A percentile compares a stretch with the other conserved stretches of the same genome.
Evolutionary conservation across 345 rosid genomes (phyloP).

Genomic region (Stellera chamaejasme): DNA sequence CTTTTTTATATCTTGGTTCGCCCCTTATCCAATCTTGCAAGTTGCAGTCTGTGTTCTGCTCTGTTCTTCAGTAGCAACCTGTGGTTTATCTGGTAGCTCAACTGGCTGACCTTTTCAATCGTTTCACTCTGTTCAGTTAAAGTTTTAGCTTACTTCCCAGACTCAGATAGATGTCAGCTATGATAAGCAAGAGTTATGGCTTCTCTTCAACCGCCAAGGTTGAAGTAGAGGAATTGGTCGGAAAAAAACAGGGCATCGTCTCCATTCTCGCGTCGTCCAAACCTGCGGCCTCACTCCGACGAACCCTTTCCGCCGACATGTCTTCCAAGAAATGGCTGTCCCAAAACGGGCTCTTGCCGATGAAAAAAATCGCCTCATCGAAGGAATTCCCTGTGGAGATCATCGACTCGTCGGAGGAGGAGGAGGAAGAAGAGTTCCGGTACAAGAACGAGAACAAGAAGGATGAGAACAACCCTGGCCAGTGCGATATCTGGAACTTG

Average conservation of each 20-base stretch:
- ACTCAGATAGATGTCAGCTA: slow-evolving; percentile 31
- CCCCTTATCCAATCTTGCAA: background rate
- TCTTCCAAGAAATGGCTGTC: slow-evolving; percentile 66
- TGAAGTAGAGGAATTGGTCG: slow-evolving; percentile 21
- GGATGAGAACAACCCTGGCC: slow-evolving; percentile 21
- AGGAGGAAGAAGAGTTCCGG: slow-evolving; percentile 17
- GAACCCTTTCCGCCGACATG: slow-evolving; percentile 86
- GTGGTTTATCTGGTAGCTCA: too few relatives aligned
- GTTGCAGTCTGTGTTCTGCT: slow-evolving; percentile 3
- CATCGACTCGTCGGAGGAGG: slow-evolving; percentile 16
- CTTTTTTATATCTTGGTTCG: background rate
- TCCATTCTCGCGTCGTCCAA: slow-evolving; percentile 44
- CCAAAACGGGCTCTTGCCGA: slow-evolving; percentile 36
- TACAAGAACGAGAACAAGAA: slow-evolving; percentile 16
- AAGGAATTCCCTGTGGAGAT: slow-evolving; percentile 26
- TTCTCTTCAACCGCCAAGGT: slow-evolving; percentile 37
- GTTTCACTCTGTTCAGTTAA: slow-evolving; percentile 19
- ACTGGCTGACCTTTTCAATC: background rate
- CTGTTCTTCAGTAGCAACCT: background rate
- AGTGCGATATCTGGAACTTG: slow-evolving; percentile 54
- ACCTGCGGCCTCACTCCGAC: slow-evolving; percentile 45
- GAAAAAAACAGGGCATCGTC: slow-evolving; percentile 56
- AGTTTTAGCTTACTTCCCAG: slow-evolving; percentile 9
- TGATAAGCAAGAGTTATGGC: slow-evolving; percentile 34
- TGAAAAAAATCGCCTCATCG: slow-evolving; percentile 57